phyloP scores from a whole-genome alignment of 768 basidiomycete species.

The Mycena alexandri region DNA sequence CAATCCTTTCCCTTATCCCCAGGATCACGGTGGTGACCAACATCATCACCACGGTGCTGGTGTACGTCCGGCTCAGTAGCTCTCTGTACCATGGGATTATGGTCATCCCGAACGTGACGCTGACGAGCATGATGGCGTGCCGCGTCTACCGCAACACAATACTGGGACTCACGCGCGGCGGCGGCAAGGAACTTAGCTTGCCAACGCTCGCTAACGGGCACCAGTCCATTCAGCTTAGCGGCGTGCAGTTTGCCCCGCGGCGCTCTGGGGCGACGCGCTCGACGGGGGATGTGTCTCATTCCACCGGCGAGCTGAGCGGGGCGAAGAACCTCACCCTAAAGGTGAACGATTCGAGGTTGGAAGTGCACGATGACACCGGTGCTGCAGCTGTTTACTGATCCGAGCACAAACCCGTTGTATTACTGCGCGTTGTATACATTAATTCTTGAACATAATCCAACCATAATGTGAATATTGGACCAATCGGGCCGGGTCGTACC shows the following conservation, averaged over 20 bases:
- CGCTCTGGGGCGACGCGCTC: constrained; percentile 11
- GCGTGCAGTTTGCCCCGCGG: constrained; percentile 9
- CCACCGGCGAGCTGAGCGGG: constrained; percentile 11
- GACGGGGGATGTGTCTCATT: constrained; percentile 8
- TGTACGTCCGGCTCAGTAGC: background rate
- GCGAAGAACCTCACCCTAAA: constrained; percentile 5
- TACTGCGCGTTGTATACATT: constrained; percentile 14
- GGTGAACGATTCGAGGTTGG: constrained; percentile 16
- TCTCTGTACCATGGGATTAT: constrained; percentile 12
- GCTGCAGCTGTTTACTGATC: constrained; percentile 7
- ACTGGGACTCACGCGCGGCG: constrained; percentile 7
- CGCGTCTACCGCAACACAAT: constrained; percentile 30
- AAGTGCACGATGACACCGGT: constrained; percentile 13
- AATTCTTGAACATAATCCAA: background rate
- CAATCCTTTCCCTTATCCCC: constrained; percentile 8
- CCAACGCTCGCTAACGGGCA: background rate
- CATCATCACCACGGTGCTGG: constrained; percentile 4
- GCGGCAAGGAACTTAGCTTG: constrained; percentile 3
- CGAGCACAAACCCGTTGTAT: constrained; percentile 6
- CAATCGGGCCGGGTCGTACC: background rate
- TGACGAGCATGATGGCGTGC: constrained; percentile 28
- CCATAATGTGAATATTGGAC: constrained; percentile 6
- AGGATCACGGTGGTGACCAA: constrained; percentile 14
- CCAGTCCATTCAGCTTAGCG: constrained; percentile 9
- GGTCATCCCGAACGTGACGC: constrained; percentile 20